Percentiles rank a stretch among this genome's conserved stretches.
phyloP scores from a whole-genome alignment of 148 eudicot genomes.

The Rheum nobile region DNA sequence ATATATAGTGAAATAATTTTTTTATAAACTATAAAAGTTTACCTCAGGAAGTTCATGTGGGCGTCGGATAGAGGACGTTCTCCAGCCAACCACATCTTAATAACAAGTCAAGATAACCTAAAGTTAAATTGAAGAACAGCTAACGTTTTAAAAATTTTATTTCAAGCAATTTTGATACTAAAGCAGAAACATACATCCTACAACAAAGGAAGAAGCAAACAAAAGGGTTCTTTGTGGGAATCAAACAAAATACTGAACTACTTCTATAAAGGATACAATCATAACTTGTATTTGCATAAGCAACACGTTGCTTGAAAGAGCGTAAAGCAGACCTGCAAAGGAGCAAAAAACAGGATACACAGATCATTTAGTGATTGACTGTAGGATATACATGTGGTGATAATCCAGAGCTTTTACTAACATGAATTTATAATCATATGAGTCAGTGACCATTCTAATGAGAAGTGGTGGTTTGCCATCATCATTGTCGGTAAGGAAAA shows the following conservation, averaged over 20 bases:
- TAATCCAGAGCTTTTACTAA: slow-evolving; percentile 18
- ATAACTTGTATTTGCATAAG: slow-evolving; percentile 70
- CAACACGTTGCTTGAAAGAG: slow-evolving; percentile 77
- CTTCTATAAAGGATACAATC: slow-evolving; percentile 61
- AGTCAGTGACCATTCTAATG: slow-evolving; percentile 70
- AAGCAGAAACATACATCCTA: slow-evolving; percentile 3
- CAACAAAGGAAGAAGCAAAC: background rate
- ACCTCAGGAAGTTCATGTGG: slow-evolving; percentile 73
- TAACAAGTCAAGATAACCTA: slow-evolving; percentile 29
- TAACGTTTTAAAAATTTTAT: background rate
- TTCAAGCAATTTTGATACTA: background rate
- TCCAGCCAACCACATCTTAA: slow-evolving; percentile 87
- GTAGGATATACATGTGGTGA: background rate
- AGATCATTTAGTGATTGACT: background rate
- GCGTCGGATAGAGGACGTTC: slow-evolving; percentile 90
- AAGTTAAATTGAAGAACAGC: background rate
- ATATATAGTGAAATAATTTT: slow-evolving; percentile 4
- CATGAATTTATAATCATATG: slow-evolving; percentile 70
- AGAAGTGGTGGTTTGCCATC: slow-evolving; percentile 75
- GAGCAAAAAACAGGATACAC: slow-evolving; percentile 11
- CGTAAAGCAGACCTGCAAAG: slow-evolving; percentile 67
- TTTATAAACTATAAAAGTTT: background rate
- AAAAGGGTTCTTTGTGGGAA: background rate
- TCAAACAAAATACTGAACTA: background rate
- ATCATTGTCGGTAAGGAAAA: slow-evolving; percentile 67